Base-by-base conservation (phyloP, 208 protist genomes). In the Leishmania amazonensis region DNA sequence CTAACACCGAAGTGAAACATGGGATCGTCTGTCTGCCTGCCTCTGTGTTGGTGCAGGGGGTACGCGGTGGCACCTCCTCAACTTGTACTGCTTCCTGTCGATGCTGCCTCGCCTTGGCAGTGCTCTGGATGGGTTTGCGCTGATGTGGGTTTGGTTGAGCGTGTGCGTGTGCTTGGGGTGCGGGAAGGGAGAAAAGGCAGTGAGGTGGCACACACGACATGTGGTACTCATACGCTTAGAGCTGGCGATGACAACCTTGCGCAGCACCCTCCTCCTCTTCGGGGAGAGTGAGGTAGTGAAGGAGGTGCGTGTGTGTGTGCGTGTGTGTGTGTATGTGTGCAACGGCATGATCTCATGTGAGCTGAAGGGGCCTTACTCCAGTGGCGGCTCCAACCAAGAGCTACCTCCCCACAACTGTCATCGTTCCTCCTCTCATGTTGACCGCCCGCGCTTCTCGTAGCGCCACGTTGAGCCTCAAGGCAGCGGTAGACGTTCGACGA, bases 1-100 rank as follows among this genome's bases (percentile, higher is more conserved):
- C 49, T 42, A 60, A 60, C 51, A 24, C 51, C 28, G 72, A 58
- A 62, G 47, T 51, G 72, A 40, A 76, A 5, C 72, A 76, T 76
- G 31, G 31, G 4, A 40, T 35, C 17, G 13, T 28, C 17, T 60
- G 51, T 24, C 6, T 42, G 3, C 19, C 49, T 42, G 47, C 31
- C 68, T 28, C 21, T 31, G 15, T 76, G 71, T 0, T 8, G 47
- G 45, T 75, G 28, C 13, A 2, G 31, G 4, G 19, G 17, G 11
- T n/a, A 11, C 7, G 21, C 40, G 6, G 31, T 24, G 1, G 31
- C 65, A 49, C 65, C 38, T 71, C 40, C 38, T 8, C 38, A 11
- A 24, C 38, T 35, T 45, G 28, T 40, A 3, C 62, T 2, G 62
- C 31, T 35, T 31, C 62, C 31, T 40, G 68, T 72, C 47, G 78